These are phyloP conservation scores for Candida easanensis DNA, from an alignment of 805 yeast genomes.

Conservation along the genomic window DNA sequence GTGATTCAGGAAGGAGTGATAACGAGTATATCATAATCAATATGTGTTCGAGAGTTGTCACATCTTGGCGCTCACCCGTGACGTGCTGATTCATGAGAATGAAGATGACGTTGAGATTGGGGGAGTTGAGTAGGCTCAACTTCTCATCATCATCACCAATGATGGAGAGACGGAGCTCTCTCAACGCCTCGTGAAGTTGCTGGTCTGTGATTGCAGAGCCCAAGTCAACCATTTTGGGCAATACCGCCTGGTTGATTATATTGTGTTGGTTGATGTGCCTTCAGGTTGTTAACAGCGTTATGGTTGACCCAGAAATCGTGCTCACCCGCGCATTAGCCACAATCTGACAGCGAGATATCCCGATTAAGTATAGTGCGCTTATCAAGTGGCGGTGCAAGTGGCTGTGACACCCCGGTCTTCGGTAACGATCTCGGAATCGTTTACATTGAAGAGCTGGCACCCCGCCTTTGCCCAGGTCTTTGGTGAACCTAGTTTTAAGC, in stretches of 20 bases:
- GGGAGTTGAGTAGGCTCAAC: conserved; percentile 8
- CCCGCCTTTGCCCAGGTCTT: too few species aligned
- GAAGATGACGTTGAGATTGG: conserved; percentile 8
- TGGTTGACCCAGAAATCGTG: too few species aligned
- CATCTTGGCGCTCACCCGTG: neutral
- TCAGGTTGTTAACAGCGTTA: too few species aligned
- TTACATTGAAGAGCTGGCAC: too few species aligned
- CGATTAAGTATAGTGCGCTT: too few species aligned
- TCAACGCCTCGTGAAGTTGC: conserved; percentile 9
- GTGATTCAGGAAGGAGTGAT: conserved; percentile 13
- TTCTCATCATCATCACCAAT: conserved; percentile 27
- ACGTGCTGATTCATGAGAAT: conserved; percentile 3
- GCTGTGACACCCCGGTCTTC: too few species aligned
- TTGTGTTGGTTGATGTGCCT: too few species aligned
- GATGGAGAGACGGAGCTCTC: conserved; percentile 18
- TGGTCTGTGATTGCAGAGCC: neutral
- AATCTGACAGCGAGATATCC: neutral
- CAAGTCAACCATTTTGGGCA: neutral
- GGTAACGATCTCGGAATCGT: too few species aligned
- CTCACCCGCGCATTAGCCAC: neutral
- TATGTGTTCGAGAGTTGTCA: conserved; percentile 13
- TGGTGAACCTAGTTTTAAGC: too few species aligned
- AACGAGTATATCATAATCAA: conserved; percentile 25
- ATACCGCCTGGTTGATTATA: neutral
- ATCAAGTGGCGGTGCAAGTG: too few species aligned